Evolutionary conservation across 129 eudicot genomes (phyloP).

Genomic region (Dittrichia graveolens): DNA sequence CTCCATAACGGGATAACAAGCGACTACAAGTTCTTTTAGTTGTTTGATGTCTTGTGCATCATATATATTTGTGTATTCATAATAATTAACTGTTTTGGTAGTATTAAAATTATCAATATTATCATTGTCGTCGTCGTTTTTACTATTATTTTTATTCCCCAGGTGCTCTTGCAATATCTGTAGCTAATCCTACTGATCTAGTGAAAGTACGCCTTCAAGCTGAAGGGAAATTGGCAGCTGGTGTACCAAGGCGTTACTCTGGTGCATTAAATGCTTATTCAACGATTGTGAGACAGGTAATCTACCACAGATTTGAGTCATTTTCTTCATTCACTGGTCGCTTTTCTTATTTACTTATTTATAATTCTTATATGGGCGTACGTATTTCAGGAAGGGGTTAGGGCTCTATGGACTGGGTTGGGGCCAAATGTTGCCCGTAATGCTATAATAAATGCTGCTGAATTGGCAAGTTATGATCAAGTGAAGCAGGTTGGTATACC

Average conservation of each 20-base stretch:
- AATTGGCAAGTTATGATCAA: conserved; percentile 95
- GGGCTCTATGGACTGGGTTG: conserved; percentile 87
- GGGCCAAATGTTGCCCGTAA: conserved; percentile 93
- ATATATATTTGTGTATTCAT: neutral
- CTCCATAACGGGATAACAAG: no score
- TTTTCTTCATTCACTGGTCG: neutral
- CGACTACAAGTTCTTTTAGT: no score
- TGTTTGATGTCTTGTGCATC: conserved; percentile 45
- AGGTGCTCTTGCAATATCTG: conserved; percentile 73
- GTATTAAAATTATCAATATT: no score
- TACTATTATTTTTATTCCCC: neutral
- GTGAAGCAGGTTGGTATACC: conserved; percentile 69
- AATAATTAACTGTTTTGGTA: neutral
- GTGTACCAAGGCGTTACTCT: conserved; percentile 82
- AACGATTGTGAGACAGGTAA: conserved; percentile 76
- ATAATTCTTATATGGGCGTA: neutral
- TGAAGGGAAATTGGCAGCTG: conserved; percentile 79
- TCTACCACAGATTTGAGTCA: conserved; percentile 6
- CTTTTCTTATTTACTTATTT: neutral
- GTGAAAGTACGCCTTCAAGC: conserved; percentile 93
- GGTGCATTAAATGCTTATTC: conserved; percentile 88
- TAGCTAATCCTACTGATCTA: conserved; percentile 85
- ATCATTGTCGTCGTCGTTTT: no score
- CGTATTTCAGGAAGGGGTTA: conserved; percentile 64
- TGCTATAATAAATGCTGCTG: conserved; percentile 97